A percentile compares a stretch with the other conserved stretches of the same genome.
These are phyloP conservation scores for Rhynchospora tenuis DNA, from an alignment of 176 grass and related monocot species.

Conservation along the genomic window DNA sequence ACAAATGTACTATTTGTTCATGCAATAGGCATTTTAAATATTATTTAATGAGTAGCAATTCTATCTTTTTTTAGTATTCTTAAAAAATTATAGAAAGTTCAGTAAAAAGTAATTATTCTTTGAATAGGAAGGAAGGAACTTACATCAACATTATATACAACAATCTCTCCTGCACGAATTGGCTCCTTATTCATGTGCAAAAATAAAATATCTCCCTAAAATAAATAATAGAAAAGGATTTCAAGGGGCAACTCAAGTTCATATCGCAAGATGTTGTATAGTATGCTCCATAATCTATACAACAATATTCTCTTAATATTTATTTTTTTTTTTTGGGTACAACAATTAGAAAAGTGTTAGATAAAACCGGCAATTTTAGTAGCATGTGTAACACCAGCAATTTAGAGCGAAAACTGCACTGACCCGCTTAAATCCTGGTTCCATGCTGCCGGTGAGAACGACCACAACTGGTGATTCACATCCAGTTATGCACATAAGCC, in stretches of 20 bases:
- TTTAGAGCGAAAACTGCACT: neutral
- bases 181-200: conserved; percentile 43
- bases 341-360: neutral
- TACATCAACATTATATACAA: conserved; percentile 39
- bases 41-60: neutral
- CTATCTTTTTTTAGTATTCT: neutral
- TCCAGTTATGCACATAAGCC: conserved; percentile 18
- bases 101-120: neutral
- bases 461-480: conserved; percentile 18
- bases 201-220: conserved; percentile 38
- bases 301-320: no score
- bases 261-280: no score
- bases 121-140: conserved; percentile 2
- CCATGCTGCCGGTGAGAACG: conserved; percentile 21
- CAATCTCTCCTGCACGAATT: conserved; percentile 33
- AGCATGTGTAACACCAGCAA: no score
- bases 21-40: neutral
- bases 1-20: neutral
- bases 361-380: neutral
- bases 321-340: no score
- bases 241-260: neutral
- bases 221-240: neutral
- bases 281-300: no score
- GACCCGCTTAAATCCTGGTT: conserved; percentile 22
- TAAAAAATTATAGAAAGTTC: neutral